Percentiles rank a stretch among this genome's conserved stretches.
Conservation (phyloP, 345 rosid species). For the Geranium rotundifolium region DNA sequence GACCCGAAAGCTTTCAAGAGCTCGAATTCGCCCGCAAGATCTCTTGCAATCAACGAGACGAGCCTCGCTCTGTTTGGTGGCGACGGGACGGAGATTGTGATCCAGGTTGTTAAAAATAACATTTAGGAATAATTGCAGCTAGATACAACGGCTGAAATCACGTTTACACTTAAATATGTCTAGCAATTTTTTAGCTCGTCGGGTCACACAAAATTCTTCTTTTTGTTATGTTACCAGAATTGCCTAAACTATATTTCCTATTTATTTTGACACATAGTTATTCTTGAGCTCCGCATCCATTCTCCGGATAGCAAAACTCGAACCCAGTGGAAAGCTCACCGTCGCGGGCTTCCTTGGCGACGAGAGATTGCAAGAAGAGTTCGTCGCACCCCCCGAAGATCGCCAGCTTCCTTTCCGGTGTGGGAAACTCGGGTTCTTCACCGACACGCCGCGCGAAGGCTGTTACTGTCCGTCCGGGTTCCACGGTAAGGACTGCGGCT, state of each 20-base stretch:
- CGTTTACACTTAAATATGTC: conserved; percentile 14
- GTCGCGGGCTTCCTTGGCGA: conserved; percentile 35
- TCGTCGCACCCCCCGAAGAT: conserved; percentile 40
- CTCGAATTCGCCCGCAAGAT: conserved; percentile 33
- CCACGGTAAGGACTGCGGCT: conserved; percentile 26
- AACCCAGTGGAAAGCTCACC: conserved; percentile 40
- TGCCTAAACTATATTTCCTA: too few species aligned
- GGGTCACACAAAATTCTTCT: too few species aligned
- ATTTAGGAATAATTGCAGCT: too few species aligned
- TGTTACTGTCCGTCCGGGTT: conserved; percentile 69
- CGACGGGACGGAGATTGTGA: conserved; percentile 42
- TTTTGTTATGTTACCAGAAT: too few species aligned
- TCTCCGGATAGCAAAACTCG: conserved; percentile 52
- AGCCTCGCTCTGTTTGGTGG: conserved; percentile 49
- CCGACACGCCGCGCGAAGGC: conserved; percentile 7
- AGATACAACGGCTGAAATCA: too few species aligned
- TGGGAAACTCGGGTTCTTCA: conserved; percentile 53
- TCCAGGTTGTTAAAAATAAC: conserved; percentile 14
- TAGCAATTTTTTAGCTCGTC: neutral
- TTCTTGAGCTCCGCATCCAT: too few species aligned
- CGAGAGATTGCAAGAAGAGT: conserved; percentile 27
- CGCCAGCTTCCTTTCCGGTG: conserved; percentile 58
- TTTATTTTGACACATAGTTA: too few species aligned
- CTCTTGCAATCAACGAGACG: conserved; percentile 41
- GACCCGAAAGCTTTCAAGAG: conserved; percentile 30